Conservation (phyloP, 495 filamentous ascomycete genomes). For the Talaromyces wortmannii region DNA sequence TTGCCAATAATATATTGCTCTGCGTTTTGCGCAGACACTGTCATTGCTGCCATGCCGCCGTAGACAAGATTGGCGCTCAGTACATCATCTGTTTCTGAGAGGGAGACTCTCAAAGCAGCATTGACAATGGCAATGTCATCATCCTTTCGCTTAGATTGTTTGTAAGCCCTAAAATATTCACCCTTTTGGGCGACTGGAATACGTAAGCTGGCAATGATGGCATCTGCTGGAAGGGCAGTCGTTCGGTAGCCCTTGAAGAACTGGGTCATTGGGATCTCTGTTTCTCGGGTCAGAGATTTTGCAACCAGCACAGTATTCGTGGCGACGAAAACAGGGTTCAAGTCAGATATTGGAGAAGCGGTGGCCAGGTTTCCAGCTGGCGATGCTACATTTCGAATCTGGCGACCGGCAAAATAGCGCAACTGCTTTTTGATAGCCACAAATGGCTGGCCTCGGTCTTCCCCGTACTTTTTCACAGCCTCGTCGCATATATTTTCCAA, state of each 20-base stretch:
- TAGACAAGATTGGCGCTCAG: conserved; percentile 72
- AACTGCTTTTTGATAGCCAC: conserved; percentile 43
- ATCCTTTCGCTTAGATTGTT: conserved; percentile 92
- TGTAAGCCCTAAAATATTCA: conserved; percentile 74
- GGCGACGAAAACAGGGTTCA: conserved; percentile 92
- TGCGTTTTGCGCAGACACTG: conserved; percentile 73
- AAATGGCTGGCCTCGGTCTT: conserved; percentile 56
- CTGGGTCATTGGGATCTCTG: conserved; percentile 78
- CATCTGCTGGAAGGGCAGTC: conserved; percentile 75
- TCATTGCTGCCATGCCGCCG: conserved; percentile 86
- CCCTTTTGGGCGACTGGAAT: conserved; percentile 70
- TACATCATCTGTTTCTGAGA: conserved; percentile 60
- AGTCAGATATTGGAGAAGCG: conserved; percentile 90
- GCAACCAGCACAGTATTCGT: conserved; percentile 75
- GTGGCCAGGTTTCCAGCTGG: conserved; percentile 94
- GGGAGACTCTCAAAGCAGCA: conserved; percentile 62
- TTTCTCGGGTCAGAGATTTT: conserved; percentile 61
- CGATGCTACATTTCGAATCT: conserved; percentile 95
- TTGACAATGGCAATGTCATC: conserved; percentile 98
- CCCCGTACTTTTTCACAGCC: conserved; percentile 76
- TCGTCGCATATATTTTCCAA: conserved; percentile 54
- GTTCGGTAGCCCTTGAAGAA: conserved; percentile 91
- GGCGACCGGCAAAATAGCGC: conserved; percentile 88
- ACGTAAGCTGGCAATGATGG: conserved; percentile 78
- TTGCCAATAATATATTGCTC: conserved; percentile 65